Base-by-base conservation (phyloP, 2,329 filamentous ascomycete genomes). In the Apiospora pterosperma region DNA sequence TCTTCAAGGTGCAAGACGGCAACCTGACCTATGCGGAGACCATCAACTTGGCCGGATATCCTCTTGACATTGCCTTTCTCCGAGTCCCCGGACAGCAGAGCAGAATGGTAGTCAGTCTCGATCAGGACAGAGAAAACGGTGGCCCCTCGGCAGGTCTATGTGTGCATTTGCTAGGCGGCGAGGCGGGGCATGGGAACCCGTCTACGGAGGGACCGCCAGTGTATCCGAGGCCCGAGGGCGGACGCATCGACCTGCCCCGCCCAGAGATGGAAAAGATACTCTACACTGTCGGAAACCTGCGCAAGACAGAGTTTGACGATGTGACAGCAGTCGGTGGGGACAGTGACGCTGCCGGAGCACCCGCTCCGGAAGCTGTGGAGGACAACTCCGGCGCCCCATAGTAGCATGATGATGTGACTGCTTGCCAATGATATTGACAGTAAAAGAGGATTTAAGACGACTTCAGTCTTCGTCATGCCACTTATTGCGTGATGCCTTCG, bases 41-140 rank as follows among this genome's bases (percentile, higher is more conserved):
- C 61, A 72, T 92, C 62, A 75, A 80, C 42, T 75, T 92, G 5
- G 80, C 82, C 2, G 90, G 90, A 8, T 93, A 92, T 70, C 85
- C 88, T 0, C 83, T 95, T 5, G 85, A 88, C 71, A 71, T 84
- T 12, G 71, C 76, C 34, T 66, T 76, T n/a, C 63, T 76, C 12
- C 59, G 67, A 72, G 16, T 63, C 65, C 36, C 65, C 63, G 28
- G 65, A 68, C 8, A 65, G 55, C 19, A 19, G 5, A 28, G 21
- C 23, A 25, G 55, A 19, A 36, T 67, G 28, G 64, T 65, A 1
- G 62, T 67, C 14, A 58, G 62, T 16, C 48, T 66, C 38, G 63
- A 66, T 36, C 25, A 59, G 28, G 19, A 16, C 14, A 12, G 19
- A 4, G 36, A 39, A 16, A 31, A 12, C 28, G 39, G 62, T 42